Conservation (phyloP, 768 basidiomycete species). For the Pisolithus sp. region DNA sequence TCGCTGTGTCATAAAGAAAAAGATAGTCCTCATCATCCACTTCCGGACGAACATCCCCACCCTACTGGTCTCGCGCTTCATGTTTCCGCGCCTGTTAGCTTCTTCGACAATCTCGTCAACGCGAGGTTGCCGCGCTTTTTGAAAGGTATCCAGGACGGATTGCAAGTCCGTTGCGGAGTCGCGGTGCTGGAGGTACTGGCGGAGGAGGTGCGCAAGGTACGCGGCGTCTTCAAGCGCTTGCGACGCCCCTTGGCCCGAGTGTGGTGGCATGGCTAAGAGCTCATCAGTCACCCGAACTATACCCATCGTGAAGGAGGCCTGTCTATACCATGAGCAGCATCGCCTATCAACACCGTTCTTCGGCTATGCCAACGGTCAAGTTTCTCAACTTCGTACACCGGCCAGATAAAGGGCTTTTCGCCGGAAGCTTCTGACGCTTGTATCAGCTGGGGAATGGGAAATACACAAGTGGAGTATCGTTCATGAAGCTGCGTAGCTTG, state of each 20-base stretch:
- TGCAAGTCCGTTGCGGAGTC: constrained; percentile 10
- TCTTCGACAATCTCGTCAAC: constrained; percentile 22
- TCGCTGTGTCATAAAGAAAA: constrained; percentile 18
- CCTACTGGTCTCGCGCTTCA: constrained; percentile 16
- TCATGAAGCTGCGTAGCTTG: constrained; percentile 13
- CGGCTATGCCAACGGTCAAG: constrained; percentile 20
- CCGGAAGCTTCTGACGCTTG: constrained; percentile 13
- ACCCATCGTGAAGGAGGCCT: not conserved
- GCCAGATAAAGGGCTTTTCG: constrained; percentile 20
- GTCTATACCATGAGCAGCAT: constrained; percentile 26
- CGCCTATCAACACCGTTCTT: constrained; percentile 24
- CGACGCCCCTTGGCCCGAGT: constrained; percentile 27
- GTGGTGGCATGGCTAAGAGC: constrained; percentile 24
- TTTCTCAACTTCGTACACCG: constrained; percentile 20
- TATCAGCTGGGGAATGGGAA: constrained; percentile 23
- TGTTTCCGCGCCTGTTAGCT: constrained; percentile 19
- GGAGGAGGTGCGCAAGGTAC: constrained; percentile 25
- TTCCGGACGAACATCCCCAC: constrained; percentile 15
- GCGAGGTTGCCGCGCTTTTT: constrained; percentile 17
- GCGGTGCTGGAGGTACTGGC: constrained; percentile 4
- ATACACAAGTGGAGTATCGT: constrained; percentile 23
- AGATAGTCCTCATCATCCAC: constrained; percentile 21
- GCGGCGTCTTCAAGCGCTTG: constrained; percentile 26
- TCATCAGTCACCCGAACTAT: not conserved
- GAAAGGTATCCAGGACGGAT: constrained; percentile 15